Evolutionary conservation across 2,329 filamentous ascomycete genomes (phyloP).

Genomic region (Fusarium concolor): DNA sequence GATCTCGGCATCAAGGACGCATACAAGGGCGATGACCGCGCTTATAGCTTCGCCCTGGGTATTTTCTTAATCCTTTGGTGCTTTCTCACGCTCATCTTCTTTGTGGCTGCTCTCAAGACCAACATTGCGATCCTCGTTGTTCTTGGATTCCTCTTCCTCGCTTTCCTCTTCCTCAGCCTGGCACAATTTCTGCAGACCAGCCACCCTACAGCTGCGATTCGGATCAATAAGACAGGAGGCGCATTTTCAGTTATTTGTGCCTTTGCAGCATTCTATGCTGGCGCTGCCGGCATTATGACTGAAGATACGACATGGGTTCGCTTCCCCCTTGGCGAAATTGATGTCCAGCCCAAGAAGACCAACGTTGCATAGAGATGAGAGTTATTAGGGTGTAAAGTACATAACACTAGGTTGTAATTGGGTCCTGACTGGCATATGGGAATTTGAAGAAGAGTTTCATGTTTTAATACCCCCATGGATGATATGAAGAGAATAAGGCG

Average conservation of each 20-base stretch:
- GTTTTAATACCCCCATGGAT: background rate
- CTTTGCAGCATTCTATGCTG: slow-evolving; percentile 54
- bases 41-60: slow-evolving; percentile 63
- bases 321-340: slow-evolving; percentile 55
- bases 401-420: background rate
- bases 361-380: slow-evolving; percentile 38
- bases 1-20: slow-evolving; percentile 62
- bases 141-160: slow-evolving; percentile 68
- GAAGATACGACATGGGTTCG: slow-evolving; percentile 55
- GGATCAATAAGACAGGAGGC: slow-evolving; percentile 58
- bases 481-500: background rate
- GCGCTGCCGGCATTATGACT: slow-evolving; percentile 55
- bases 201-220: slow-evolving; percentile 53
- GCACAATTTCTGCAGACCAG: slow-evolving; percentile 62
- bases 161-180: slow-evolving; percentile 69
- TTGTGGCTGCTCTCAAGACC: slow-evolving; percentile 67
- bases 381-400: background rate
- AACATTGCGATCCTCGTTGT: slow-evolving; percentile 69
- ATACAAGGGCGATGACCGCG: slow-evolving; percentile 54
- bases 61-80: slow-evolving; percentile 71
- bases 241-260: slow-evolving; percentile 54
- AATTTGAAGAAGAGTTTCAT: background rate
- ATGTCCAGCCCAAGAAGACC: slow-evolving; percentile 34
- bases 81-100: slow-evolving; percentile 67
- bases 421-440: background rate